These are phyloP conservation scores for Blastobotrys persicus DNA, from an alignment of 1,139 yeast species.

Conservation along the genomic window DNA sequence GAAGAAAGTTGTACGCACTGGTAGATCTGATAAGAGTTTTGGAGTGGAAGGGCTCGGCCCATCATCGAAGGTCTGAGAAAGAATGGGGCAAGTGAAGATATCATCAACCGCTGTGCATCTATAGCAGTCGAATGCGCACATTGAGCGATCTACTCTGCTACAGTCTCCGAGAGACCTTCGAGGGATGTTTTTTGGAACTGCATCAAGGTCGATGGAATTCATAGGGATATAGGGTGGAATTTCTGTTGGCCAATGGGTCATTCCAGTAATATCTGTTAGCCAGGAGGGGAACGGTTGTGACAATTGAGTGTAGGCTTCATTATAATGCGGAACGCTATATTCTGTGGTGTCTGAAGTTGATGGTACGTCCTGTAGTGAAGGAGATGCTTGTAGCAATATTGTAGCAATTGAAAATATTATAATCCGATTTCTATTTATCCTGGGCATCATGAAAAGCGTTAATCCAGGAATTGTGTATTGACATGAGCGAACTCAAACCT, in stretches of 20 bases:
- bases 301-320: slow-evolving; percentile 12
- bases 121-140: slow-evolving; percentile 85
- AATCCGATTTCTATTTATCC: neutral
- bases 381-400: neutral
- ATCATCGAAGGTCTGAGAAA: slow-evolving; percentile 91
- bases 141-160: slow-evolving; percentile 43
- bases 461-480: neutral
- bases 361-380: neutral
- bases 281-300: slow-evolving; percentile 60
- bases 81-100: slow-evolving; percentile 61
- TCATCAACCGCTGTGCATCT: slow-evolving; percentile 80
- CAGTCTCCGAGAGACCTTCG: slow-evolving; percentile 63
- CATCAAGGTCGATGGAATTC: slow-evolving; percentile 59
- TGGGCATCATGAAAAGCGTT: neutral
- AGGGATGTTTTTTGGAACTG: slow-evolving; percentile 48
- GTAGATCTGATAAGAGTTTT: slow-evolving; percentile 52
- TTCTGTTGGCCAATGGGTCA: slow-evolving; percentile 75
- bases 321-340: neutral
- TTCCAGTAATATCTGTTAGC: slow-evolving; percentile 72
- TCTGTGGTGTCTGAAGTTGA: neutral
- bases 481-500: neutral
- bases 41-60: slow-evolving; percentile 82
- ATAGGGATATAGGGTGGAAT: slow-evolving; percentile 86
- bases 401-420: neutral
- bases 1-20: slow-evolving; percentile 69